Evolutionary conservation across 2,329 filamentous ascomycete species (phyloP).

Genomic region (Pseudocercospora fijiensis): DNA sequence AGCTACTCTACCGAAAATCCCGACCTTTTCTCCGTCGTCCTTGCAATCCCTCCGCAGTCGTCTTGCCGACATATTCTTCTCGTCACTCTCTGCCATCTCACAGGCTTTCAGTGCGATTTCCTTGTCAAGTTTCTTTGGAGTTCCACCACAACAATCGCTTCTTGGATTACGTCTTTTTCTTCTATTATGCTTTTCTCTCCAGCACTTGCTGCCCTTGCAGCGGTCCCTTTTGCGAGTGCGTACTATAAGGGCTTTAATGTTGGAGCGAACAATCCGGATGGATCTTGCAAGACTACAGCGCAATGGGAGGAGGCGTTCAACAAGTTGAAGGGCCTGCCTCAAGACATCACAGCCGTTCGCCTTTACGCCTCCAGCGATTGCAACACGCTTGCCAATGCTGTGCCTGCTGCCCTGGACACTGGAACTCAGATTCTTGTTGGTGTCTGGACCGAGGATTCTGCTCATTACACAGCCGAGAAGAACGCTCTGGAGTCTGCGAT

Average conservation of each 20-base stretch:
- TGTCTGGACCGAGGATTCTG: constrained; percentile 55
- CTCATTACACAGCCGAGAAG: constrained; percentile 61
- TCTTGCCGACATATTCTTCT: not conserved
- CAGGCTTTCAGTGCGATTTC: not conserved
- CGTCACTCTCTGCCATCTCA: not conserved
- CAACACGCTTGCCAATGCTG: constrained; percentile 50
- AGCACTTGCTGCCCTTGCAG: constrained; percentile 37
- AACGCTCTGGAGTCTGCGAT: constrained; percentile 59
- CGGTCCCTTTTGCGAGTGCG: constrained; percentile 37
- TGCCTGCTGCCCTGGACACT: constrained; percentile 60
- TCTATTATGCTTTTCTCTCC: constrained; percentile 33
- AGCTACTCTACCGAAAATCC: constrained; percentile 4
- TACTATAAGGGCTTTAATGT: constrained; percentile 48
- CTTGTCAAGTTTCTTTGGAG: not conserved
- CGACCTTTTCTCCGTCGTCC: constrained; percentile 4
- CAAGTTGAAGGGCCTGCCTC: constrained; percentile 46
- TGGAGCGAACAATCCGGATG: constrained; percentile 42
- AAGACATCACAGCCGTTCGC: constrained; percentile 59
- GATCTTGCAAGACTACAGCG: constrained; percentile 42
- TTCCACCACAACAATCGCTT: not conserved
- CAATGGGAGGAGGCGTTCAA: constrained; percentile 42
- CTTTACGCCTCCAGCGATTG: constrained; percentile 65
- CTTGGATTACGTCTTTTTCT: not conserved
- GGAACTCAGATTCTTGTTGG: constrained; percentile 63
- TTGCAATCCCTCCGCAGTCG: not conserved